Conservation (phyloP, 2,329 filamentous ascomycete genomes). For the Cladophialophora chaetospira region DNA sequence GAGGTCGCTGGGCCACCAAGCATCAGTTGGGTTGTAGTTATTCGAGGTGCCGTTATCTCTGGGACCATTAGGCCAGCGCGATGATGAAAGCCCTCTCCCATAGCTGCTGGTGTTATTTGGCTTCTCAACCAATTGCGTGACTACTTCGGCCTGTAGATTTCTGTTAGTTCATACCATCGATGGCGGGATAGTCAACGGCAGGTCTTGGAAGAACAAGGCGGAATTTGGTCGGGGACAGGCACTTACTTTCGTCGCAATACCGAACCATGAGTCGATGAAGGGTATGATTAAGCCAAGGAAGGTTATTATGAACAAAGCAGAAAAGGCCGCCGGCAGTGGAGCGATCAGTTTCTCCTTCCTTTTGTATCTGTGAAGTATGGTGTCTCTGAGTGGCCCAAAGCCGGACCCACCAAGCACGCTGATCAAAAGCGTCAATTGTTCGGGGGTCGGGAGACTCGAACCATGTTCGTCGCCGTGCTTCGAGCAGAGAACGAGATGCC, state of each 20-base stretch:
- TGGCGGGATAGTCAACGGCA: too few species aligned
- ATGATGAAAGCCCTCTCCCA: background rate
- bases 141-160: constrained; percentile 4
- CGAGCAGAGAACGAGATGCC: constrained; percentile 16
- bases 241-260: constrained; percentile 18
- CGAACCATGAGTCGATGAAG: constrained; percentile 18
- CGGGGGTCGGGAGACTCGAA: constrained; percentile 4
- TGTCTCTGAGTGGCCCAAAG: constrained; percentile 15
- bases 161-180: too few species aligned
- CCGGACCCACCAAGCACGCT: constrained; percentile 10
- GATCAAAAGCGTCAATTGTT: constrained; percentile 7
- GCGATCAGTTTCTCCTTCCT: constrained; percentile 11
- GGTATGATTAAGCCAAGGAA: constrained; percentile 8
- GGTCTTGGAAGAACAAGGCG: too few species aligned
- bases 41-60: background rate
- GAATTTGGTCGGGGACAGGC: too few species aligned
- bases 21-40: background rate
- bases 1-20: background rate
- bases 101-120: background rate
- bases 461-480: constrained; percentile 7
- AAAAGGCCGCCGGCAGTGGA: constrained; percentile 18
- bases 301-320: constrained; percentile 10
- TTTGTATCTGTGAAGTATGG: constrained; percentile 2
- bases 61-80: background rate
- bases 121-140: background rate